Percentiles rank a stretch among this genome's conserved stretches.
Evolutionary conservation across 495 filamentous ascomycete species (phyloP).

Genomic region (Trichoderma gamsii): DNA sequence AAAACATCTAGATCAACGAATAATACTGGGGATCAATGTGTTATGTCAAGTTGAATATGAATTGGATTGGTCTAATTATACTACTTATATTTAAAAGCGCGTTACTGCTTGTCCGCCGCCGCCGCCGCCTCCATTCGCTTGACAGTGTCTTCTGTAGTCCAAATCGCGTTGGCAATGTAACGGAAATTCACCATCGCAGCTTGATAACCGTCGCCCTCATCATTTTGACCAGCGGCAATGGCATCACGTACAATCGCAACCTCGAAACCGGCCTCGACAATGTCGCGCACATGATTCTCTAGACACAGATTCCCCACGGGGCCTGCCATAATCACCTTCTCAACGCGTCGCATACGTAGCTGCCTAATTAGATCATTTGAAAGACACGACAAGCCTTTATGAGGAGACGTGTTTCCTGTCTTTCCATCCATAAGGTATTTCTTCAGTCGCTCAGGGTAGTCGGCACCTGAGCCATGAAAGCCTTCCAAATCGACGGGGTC

Average conservation of each 20-base stretch:
- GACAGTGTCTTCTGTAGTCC: neutral
- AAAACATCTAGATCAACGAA: too few species aligned
- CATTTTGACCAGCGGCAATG: neutral
- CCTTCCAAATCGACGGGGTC: neutral
- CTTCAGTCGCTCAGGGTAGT: neutral
- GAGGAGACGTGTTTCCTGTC: neutral
- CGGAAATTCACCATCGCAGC: neutral
- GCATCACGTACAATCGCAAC: neutral
- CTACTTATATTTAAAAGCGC: too few species aligned
- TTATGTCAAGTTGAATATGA: too few species aligned
- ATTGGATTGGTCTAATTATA: too few species aligned
- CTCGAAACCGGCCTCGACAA: neutral
- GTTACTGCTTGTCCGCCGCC: neutral
- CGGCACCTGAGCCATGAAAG: neutral
- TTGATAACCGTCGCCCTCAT: neutral
- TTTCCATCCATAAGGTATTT: conserved; percentile 5
- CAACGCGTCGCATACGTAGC: neutral
- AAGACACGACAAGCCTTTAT: neutral
- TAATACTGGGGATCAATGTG: too few species aligned
- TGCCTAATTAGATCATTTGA: neutral
- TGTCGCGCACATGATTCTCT: neutral
- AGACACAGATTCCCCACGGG: neutral
- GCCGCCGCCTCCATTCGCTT: neutral
- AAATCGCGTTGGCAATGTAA: neutral
- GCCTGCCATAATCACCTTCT: neutral